Conservation (phyloP, 805 yeast species). For the Zygotorulaspora danielsina region DNA sequence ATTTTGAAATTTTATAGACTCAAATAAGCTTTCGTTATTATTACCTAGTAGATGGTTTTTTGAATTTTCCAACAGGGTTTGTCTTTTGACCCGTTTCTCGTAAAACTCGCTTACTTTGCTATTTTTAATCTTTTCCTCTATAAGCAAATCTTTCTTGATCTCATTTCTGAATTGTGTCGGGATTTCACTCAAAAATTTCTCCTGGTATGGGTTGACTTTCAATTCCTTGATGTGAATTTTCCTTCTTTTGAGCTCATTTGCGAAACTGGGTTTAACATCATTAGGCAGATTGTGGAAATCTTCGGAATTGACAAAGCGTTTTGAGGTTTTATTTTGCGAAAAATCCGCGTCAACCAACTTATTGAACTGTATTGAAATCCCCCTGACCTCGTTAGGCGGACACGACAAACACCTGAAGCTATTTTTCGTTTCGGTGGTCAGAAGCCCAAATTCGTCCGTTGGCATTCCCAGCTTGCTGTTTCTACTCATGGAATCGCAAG, state of each 20-base stretch:
- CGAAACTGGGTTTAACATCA: conserved; percentile 16
- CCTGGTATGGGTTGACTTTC: conserved; percentile 37
- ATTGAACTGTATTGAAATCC: conserved; percentile 67
- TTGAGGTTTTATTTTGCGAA: conserved; percentile 32
- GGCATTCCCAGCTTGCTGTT: conserved; percentile 56
- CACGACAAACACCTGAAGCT: conserved; percentile 53
- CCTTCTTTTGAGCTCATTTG: conserved; percentile 17
- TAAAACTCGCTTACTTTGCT: conserved; percentile 22
- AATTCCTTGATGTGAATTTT: conserved; percentile 7
- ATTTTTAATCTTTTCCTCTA: conserved; percentile 21
- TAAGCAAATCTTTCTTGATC: conserved; percentile 47
- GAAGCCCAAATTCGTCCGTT: conserved; percentile 55
- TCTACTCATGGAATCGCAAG: conserved; percentile 60
- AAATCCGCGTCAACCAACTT: conserved; percentile 44
- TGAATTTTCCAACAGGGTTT: conserved; percentile 7
- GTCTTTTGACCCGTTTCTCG: conserved; percentile 16
- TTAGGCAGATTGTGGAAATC: conserved; percentile 13
- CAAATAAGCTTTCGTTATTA: conserved; percentile 22
- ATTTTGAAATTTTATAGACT: conserved; percentile 37
- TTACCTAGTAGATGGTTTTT: conserved; percentile 22
- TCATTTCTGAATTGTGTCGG: conserved; percentile 68
- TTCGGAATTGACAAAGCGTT: conserved; percentile 22
- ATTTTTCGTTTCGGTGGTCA: conserved; percentile 55
- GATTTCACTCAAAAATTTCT: conserved; percentile 58
- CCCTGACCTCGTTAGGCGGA: conserved; percentile 68